phyloP scores from a whole-genome alignment of 2,329 filamentous ascomycete species.

The Cercospora berteroae region DNA sequence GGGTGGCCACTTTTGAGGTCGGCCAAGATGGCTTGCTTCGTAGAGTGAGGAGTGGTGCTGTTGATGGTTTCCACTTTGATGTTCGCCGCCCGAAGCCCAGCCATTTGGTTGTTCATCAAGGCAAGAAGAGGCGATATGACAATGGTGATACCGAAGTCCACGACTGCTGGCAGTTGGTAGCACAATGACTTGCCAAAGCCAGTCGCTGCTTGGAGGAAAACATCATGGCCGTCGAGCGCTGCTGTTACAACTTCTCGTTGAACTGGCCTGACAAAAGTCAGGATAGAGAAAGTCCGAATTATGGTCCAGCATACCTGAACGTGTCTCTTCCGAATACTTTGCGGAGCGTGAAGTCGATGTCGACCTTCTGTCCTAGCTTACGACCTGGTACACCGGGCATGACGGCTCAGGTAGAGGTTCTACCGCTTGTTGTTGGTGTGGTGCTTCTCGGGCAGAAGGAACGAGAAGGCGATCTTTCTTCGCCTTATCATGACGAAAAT shows the following conservation, averaged over 20 bases:
- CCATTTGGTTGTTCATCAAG: slow-evolving; percentile 94
- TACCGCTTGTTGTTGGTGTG: not conserved
- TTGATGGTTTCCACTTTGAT: slow-evolving; percentile 85
- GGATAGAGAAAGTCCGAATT: not conserved
- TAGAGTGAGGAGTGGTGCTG: slow-evolving; percentile 67
- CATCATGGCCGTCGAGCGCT: slow-evolving; percentile 78
- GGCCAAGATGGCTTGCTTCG: slow-evolving; percentile 67
- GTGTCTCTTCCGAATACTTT: slow-evolving; percentile 37
- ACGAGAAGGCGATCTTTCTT: not conserved
- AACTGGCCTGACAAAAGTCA: slow-evolving; percentile 58
- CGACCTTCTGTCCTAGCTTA: slow-evolving; percentile 33
- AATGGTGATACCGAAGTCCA: slow-evolving; percentile 84
- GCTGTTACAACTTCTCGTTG: slow-evolving; percentile 86
- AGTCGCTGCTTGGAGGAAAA: slow-evolving; percentile 87
- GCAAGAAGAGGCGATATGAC: slow-evolving; percentile 86
- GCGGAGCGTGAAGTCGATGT: slow-evolving; percentile 41
- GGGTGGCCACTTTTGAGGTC: slow-evolving; percentile 89
- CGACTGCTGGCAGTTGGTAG: slow-evolving; percentile 85
- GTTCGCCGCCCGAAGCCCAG: slow-evolving; percentile 68
- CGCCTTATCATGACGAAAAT: not conserved
- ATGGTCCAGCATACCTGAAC: slow-evolving; percentile 33
- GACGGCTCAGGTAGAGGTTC: not conserved
- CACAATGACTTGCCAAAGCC: slow-evolving; percentile 92
- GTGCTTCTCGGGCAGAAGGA: not conserved
- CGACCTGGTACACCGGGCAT: slow-evolving; percentile 31